phyloP scores from a whole-genome alignment of 208 protist species.

The Angomonas deanei region DNA sequence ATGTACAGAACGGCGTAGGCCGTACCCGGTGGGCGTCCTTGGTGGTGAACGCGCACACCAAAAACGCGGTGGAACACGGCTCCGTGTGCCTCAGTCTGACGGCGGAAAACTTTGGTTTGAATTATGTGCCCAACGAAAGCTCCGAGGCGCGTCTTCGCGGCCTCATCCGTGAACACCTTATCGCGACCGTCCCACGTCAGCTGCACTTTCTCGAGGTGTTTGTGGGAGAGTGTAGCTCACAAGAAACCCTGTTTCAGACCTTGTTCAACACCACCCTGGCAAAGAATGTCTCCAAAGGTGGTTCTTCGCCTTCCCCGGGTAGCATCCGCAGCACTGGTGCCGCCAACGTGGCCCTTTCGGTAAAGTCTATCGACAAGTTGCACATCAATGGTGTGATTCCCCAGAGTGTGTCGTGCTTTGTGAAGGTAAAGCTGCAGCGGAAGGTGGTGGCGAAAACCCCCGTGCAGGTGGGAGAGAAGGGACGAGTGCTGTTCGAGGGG shows the following conservation, averaged over 20 bases:
- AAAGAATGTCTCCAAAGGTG: neutral
- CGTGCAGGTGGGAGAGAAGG: slow-evolving; percentile 23
- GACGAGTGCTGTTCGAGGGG: slow-evolving; percentile 47
- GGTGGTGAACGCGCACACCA: slow-evolving; percentile 38
- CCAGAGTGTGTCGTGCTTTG: slow-evolving; percentile 31
- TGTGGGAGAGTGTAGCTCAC: slow-evolving; percentile 53
- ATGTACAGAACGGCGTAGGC: slow-evolving; percentile 51
- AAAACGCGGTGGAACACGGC: slow-evolving; percentile 37
- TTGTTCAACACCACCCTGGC: slow-evolving; percentile 19
- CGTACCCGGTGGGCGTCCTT: slow-evolving; percentile 61
- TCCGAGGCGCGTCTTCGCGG: slow-evolving; percentile 69
- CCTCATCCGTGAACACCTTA: slow-evolving; percentile 49
- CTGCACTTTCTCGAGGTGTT: slow-evolving; percentile 81
- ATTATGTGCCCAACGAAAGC: slow-evolving; percentile 56
- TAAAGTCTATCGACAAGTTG: slow-evolving; percentile 47
- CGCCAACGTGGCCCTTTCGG: slow-evolving; percentile 24
- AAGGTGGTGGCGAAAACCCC: slow-evolving; percentile 31
- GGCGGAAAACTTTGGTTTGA: slow-evolving; percentile 69
- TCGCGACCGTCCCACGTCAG: slow-evolving; percentile 23
- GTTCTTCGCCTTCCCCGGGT: neutral
- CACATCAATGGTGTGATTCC: slow-evolving; percentile 33
- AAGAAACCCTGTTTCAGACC: slow-evolving; percentile 36
- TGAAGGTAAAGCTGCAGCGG: slow-evolving; percentile 46
- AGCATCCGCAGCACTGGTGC: neutral
- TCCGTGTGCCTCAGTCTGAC: slow-evolving; percentile 56